phyloP scores from a whole-genome alignment of 805 yeast species.

The Jamesozyma jinghongensis region DNA sequence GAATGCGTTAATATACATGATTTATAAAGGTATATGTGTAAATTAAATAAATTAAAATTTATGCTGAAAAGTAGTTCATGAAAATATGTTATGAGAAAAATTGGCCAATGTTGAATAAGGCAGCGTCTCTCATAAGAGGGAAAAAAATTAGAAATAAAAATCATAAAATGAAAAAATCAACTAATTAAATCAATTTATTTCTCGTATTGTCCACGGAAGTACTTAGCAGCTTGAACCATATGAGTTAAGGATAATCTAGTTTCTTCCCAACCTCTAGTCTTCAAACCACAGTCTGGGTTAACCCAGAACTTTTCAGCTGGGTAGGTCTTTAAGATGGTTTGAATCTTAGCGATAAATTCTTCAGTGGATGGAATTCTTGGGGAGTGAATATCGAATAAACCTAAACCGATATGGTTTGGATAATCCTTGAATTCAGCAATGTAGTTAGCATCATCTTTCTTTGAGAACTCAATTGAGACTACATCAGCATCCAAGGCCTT shows the following conservation, averaged over 20 bases:
- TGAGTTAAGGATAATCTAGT: conserved; percentile 88
- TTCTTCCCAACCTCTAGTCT: conserved; percentile 99
- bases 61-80: background rate
- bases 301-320: conserved; percentile 99
- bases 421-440: conserved; percentile 95
- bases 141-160: conserved; percentile 4
- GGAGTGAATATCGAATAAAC: conserved; percentile 97
- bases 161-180: conserved; percentile 1
- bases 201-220: conserved; percentile 61
- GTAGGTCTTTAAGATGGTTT: conserved; percentile 90
- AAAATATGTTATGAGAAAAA: conserved; percentile 8
- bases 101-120: conserved; percentile 10
- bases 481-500: conserved; percentile 99
- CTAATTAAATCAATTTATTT: conserved; percentile 5
- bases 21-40: conserved; percentile 8
- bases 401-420: conserved; percentile 99
- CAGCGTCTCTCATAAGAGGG: conserved; percentile 1
- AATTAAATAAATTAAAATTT: conserved; percentile 9
- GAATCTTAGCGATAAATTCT: conserved; percentile 90
- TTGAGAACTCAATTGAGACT: conserved; percentile 97
- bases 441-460: conserved; percentile 98
- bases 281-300: conserved; percentile 99
- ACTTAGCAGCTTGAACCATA: conserved; percentile 99
- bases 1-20: conserved; percentile 27
- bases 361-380: conserved; percentile 98